phyloP scores from a whole-genome alignment of 2,329 filamentous ascomycete genomes.

The Zelopaecilomyces penicillatus region DNA sequence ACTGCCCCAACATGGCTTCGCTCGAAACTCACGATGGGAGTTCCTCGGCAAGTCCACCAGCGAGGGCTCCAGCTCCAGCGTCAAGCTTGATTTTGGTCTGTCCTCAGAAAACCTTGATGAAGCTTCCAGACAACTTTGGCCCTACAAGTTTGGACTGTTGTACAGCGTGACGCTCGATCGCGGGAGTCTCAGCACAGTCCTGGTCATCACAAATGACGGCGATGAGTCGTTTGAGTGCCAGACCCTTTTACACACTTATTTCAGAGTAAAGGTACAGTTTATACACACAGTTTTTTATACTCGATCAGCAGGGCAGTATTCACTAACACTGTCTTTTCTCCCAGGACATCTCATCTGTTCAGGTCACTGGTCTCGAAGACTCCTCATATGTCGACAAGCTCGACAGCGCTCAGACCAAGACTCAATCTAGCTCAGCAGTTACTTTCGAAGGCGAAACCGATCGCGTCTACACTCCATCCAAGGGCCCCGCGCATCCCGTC shows the following conservation, averaged over 20 bases:
- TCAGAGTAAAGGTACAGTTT: conserved; percentile 62
- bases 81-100: conserved; percentile 95
- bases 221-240: conserved; percentile 81
- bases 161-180: conserved; percentile 84
- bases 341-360: conserved; percentile 70
- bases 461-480: conserved; percentile 70
- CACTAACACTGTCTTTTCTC: background rate
- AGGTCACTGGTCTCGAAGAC: conserved; percentile 67
- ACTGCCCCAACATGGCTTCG: conserved; percentile 91
- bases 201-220: conserved; percentile 86
- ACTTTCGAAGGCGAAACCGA: conserved; percentile 74
- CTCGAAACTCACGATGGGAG: conserved; percentile 83
- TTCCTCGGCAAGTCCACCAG: conserved; percentile 74
- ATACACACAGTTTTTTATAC: background rate
- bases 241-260: conserved; percentile 84
- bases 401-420: conserved; percentile 54
- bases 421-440: conserved; percentile 54
- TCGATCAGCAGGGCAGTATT: background rate
- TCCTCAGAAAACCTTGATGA: conserved; percentile 63
- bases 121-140: conserved; percentile 66
- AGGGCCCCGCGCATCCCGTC: conserved; percentile 50
- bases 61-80: conserved; percentile 49
- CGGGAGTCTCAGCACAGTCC: conserved; percentile 66
- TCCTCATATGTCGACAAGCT: conserved; percentile 81
- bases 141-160: conserved; percentile 77